These are phyloP conservation scores for Rhizopogon roseolus DNA, from an alignment of 768 basidiomycete species.

Conservation along the genomic window DNA sequence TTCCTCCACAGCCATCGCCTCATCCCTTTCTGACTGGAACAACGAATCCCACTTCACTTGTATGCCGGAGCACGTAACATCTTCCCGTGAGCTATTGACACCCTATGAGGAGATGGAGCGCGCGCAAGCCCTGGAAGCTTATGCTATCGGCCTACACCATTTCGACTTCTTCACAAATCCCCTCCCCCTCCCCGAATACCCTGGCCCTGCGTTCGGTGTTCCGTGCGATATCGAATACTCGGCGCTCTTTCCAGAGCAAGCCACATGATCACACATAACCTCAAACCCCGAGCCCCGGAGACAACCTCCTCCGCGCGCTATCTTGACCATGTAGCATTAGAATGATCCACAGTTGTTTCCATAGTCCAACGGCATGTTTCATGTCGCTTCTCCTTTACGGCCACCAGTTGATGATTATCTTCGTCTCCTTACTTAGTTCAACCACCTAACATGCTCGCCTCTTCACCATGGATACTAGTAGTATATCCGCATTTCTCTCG, in stretches of 20 bases:
- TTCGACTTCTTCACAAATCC: constrained; percentile 15
- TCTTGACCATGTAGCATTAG: neutral
- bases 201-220: neutral
- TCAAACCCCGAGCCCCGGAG: neutral
- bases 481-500: neutral
- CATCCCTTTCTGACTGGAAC: constrained; percentile 39
- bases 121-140: constrained; percentile 23
- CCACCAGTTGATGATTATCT: no score
- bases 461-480: neutral
- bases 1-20: constrained; percentile 28
- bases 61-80: neutral
- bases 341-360: neutral
- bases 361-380: neutral
- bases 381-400: neutral
- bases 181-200: constrained; percentile 2
- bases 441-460: neutral
- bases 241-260: constrained; percentile 2
- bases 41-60: constrained; percentile 17
- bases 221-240: neutral
- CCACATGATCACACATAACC: neutral
- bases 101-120: constrained; percentile 17
- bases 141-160: constrained; percentile 23
- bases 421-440: neutral
- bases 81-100: neutral
- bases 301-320: neutral